Evolutionary conservation across 2,329 filamentous ascomycete species (phyloP).

Genomic region (Epichloe aotearoae): DNA sequence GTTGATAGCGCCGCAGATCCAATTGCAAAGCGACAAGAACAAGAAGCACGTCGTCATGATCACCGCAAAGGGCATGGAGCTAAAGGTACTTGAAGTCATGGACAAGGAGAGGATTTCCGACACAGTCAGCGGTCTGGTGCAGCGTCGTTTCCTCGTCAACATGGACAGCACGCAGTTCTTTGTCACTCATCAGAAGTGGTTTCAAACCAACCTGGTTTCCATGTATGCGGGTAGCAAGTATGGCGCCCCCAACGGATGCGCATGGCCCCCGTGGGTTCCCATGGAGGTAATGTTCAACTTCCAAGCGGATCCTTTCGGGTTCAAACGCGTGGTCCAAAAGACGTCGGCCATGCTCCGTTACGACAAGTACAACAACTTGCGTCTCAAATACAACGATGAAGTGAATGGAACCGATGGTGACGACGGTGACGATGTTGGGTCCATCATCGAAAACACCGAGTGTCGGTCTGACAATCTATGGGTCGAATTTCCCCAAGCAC

Average conservation of each 20-base stretch:
- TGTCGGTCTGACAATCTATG: slow-evolving; percentile 89
- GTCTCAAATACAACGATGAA: slow-evolving; percentile 93
- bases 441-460: slow-evolving; percentile 45
- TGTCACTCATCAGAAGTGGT: slow-evolving; percentile 85
- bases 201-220: slow-evolving; percentile 69
- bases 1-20: slow-evolving; percentile 92
- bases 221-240: slow-evolving; percentile 93
- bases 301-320: slow-evolving; percentile 85
- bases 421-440: slow-evolving; percentile 26
- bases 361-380: slow-evolving; percentile 95
- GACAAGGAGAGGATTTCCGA: slow-evolving; percentile 89
- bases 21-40: slow-evolving; percentile 97
- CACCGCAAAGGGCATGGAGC: slow-evolving; percentile 93
- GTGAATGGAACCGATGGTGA: slow-evolving; percentile 50
- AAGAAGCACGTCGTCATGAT: slow-evolving; percentile 93
- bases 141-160: slow-evolving; percentile 81
- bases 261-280: slow-evolving; percentile 97
- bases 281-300: slow-evolving; percentile 99
- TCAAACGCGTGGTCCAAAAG: slow-evolving; percentile 91
- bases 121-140: slow-evolving; percentile 86
- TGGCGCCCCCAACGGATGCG: slow-evolving; percentile 67
- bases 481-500: slow-evolving; percentile 89
- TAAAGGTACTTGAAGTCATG: slow-evolving; percentile 96
- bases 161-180: slow-evolving; percentile 99
- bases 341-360: slow-evolving; percentile 90